These are phyloP conservation scores for Melanogaster broomeanus DNA, from an alignment of 768 basidiomycete species.

Conservation along the genomic window DNA sequence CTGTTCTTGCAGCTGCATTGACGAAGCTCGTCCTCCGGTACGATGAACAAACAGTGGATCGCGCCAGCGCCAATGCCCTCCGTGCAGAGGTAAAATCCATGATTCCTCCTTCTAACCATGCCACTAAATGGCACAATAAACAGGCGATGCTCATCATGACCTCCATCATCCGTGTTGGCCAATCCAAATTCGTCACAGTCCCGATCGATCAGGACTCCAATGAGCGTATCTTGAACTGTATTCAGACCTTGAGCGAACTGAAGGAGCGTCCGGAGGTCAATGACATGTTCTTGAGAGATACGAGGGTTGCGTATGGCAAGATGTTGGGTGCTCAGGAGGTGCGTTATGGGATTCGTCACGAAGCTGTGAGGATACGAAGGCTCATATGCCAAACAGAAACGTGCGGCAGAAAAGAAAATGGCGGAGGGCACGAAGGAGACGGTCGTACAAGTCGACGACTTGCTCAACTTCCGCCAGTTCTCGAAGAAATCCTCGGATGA, in stretches of 20 bases:
- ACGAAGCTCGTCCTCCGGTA: conserved; percentile 90
- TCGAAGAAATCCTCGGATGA: conserved; percentile 88
- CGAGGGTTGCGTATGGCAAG: conserved; percentile 87
- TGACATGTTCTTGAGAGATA: conserved; percentile 81
- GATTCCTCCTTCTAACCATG: neutral
- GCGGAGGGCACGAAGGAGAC: conserved; percentile 66
- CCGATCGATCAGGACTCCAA: conserved; percentile 99
- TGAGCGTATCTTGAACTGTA: conserved; percentile 95
- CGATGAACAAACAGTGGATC: conserved; percentile 50
- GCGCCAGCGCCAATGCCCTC: conserved; percentile 63
- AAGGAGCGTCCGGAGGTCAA: conserved; percentile 56
- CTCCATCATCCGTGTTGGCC: conserved; percentile 93
- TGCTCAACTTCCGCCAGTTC: conserved; percentile 92
- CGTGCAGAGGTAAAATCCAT: conserved; percentile 72
- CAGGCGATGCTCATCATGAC: conserved; percentile 98
- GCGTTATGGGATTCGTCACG: conserved; percentile 10
- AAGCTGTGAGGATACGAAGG: neutral
- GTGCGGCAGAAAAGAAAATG: conserved; percentile 88
- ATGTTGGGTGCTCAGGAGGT: conserved; percentile 98
- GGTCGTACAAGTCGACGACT: conserved; percentile 90
- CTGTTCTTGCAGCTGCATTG: conserved; percentile 85
- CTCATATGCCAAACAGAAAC: conserved; percentile 55
- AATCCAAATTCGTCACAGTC: conserved; percentile 90
- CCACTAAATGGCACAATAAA: neutral
- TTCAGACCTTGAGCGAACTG: conserved; percentile 88